Evolutionary conservation across 1,139 yeast genomes (phyloP).

Genomic region (Blastobotrys ciferrii): DNA sequence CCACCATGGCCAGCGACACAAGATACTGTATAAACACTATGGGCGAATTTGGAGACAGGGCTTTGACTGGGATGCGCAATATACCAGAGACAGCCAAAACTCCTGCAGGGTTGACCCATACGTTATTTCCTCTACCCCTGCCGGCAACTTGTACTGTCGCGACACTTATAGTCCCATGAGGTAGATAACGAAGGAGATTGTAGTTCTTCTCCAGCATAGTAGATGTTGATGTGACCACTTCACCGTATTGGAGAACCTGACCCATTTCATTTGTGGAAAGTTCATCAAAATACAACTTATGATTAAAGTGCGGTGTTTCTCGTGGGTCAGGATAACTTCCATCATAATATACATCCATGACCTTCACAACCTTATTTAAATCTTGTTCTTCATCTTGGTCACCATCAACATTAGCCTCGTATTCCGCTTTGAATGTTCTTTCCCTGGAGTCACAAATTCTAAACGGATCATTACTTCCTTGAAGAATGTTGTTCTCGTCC

Average conservation of each 20-base stretch:
- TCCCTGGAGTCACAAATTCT: conserved; percentile 20
- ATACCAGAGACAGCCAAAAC: conserved; percentile 80
- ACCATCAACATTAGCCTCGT: conserved; percentile 23
- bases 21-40: conserved; percentile 86
- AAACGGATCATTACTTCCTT: conserved; percentile 52
- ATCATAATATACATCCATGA: conserved; percentile 47
- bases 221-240: conserved; percentile 86
- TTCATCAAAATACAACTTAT: conserved; percentile 51
- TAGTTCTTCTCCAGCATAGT: conserved; percentile 74
- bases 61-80: conserved; percentile 52
- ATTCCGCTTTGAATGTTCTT: conserved; percentile 8
- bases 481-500: conserved; percentile 43
- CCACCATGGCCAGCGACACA: conserved; percentile 77
- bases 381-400: conserved; percentile 43
- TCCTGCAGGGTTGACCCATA: conserved; percentile 94
- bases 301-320: conserved; percentile 70
- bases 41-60: conserved; percentile 30
- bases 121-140: conserved; percentile 90
- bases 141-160: conserved; percentile 89
- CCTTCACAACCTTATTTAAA: conserved; percentile 54
- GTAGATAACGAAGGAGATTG: conserved; percentile 53
- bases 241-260: conserved; percentile 62
- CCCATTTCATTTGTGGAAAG: conserved; percentile 41
- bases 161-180: conserved; percentile 68
- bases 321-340: conserved; percentile 42